Percentiles rank a stretch among this genome's conserved stretches.
Evolutionary conservation across 164 flowering plant genomes (phyloP).

Genomic region (Stephania japonica): DNA sequence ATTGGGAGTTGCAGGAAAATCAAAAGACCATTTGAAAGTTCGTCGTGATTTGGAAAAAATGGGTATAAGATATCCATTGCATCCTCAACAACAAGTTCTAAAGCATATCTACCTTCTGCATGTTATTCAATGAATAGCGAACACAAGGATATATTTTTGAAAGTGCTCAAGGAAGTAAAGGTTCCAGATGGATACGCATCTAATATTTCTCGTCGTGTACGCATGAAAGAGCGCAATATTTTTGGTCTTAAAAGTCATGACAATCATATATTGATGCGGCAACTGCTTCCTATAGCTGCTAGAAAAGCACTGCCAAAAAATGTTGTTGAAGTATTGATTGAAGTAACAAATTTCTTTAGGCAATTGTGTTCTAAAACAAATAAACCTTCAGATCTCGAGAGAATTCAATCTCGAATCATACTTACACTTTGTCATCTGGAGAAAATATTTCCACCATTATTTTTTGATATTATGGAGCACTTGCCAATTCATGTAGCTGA

Average conservation of each 20-base stretch:
- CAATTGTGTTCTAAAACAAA: background rate
- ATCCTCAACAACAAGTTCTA: background rate
- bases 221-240: background rate
- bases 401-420: background rate
- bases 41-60: background rate
- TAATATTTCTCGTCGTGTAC: background rate
- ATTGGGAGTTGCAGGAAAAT: background rate
- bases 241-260: background rate
- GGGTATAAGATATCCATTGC: background rate
- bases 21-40: background rate
- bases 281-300: background rate
- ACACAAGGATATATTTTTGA: background rate
- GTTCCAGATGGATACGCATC: background rate
- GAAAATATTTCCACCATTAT: background rate
- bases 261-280: background rate
- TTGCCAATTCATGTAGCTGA: background rate
- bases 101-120: background rate
- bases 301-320: background rate
- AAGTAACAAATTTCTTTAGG: background rate
- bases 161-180: conserved; percentile 1
- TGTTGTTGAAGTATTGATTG: background rate
- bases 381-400: background rate
- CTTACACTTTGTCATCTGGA: background rate
- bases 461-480: background rate
- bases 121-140: background rate